These are phyloP conservation scores for Eucalyptus erythrocorys DNA, from an alignment of 345 rosid species.

Conservation along the genomic window DNA sequence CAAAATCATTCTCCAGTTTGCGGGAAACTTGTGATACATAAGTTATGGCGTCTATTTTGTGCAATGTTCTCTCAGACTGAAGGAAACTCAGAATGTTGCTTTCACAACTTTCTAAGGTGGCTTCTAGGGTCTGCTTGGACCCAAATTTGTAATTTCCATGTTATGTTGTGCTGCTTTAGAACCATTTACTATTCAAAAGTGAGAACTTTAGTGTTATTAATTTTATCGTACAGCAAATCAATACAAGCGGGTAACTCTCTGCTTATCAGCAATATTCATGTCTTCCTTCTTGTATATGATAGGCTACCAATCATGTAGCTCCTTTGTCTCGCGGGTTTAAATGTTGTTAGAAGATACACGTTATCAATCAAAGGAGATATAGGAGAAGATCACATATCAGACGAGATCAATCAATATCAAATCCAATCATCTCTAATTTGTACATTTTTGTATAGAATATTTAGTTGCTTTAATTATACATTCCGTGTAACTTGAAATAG, in stretches of 20 bases:
- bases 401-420: too few species aligned
- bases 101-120: background rate
- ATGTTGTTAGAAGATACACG: too few species aligned
- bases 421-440: too few species aligned
- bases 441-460: too few species aligned
- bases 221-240: background rate
- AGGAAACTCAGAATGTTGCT: background rate
- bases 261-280: background rate
- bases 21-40: background rate
- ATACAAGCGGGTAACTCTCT: background rate
- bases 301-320: background rate
- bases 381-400: too few species aligned
- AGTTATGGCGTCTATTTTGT: background rate
- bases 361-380: too few species aligned
- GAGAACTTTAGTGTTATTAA: background rate
- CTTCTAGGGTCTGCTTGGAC: background rate
- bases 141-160: background rate
- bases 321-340: background rate
- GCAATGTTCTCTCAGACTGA: background rate
- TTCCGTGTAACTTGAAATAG: too few species aligned
- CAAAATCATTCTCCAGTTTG: background rate
- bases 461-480: too few species aligned
- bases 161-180: background rate
- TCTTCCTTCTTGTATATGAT: background rate
- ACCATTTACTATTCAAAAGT: background rate